A percentile compares a stretch with the other conserved stretches of the same genome.
These are phyloP conservation scores for Lentinula raphanica DNA, from an alignment of 768 basidiomycete genomes.

Conservation along the genomic window DNA sequence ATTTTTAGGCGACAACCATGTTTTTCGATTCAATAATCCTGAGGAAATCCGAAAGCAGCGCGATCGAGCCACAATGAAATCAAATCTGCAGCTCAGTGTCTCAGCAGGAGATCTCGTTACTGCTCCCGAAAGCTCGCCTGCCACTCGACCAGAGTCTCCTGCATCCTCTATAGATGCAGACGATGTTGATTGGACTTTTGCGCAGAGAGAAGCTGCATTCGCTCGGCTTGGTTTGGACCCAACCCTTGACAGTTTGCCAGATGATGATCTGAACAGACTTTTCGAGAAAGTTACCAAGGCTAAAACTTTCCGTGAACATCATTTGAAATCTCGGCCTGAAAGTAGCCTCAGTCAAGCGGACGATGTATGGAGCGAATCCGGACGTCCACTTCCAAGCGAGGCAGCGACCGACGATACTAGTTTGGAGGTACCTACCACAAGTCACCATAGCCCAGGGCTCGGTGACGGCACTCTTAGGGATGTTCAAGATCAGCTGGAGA, in stretches of 20 bases:
- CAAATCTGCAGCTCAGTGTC: constrained; percentile 59
- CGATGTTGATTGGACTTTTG: constrained; percentile 96
- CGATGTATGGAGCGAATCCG: constrained; percentile 85
- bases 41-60: constrained; percentile 91
- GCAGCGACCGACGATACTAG: constrained; percentile 86
- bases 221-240: constrained; percentile 85
- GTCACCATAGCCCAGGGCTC: constrained; percentile 59
- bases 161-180: constrained; percentile 61
- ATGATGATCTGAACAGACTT: constrained; percentile 90
- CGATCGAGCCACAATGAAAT: constrained; percentile 72
- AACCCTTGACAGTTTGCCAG: constrained; percentile 85
- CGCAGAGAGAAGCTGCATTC: constrained; percentile 89
- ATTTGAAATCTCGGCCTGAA: constrained; percentile 78
- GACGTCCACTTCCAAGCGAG: constrained; percentile 74
- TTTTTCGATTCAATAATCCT: constrained; percentile 95
- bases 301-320: constrained; percentile 80
- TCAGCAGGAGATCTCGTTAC: constrained; percentile 64
- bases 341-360: constrained; percentile 84
- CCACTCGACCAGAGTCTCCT: constrained; percentile 77
- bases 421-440: constrained; percentile 60
- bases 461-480: constrained; percentile 57
- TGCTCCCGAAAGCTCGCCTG: constrained; percentile 36
- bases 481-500: constrained; percentile 72
- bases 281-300: constrained; percentile 94
- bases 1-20: constrained; percentile 81